Evolutionary conservation across 2,329 filamentous ascomycete genomes (phyloP), one percentile per base, ranked within the genome.

Genomic region (Fusarium xyrophilum): DNA sequence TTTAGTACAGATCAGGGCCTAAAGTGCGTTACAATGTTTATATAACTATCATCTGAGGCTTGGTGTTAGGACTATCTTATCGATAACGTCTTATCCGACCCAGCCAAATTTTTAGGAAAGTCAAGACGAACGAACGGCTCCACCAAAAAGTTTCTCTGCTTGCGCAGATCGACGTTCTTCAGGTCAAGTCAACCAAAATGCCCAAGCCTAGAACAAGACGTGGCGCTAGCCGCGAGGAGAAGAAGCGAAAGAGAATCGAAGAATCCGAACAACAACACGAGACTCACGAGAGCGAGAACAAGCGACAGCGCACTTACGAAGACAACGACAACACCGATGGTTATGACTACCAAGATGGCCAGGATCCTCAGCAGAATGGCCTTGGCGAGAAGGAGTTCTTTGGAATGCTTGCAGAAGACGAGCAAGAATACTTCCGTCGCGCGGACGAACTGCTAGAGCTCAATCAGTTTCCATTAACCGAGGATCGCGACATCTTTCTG

Each of bases 351-450:
- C 69, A 69, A 46, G 68, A 74, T 36, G 69, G 69, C 15, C 67
- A 67, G 32, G 71, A 72, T 38, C 52, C 68, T 25, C 68, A 73
- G 28, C 70, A 76, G 40, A 67, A 74, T 30, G 75, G 71, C 15
- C 60, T 67, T 14, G 76, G 79, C 13, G 91, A 93, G 63, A 87
- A 84, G 71, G 89, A 92, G 59, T 99, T 97, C 82, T 98, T 96
- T 74, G 96, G 96, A 68, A 90, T 97, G 84, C 89, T 99, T 28
- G 91, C 93, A 73, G 91, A 96, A 56, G 88, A 96, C 70, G 96
- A 99, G 82, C 93, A 97, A 76, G 94, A 97, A 79, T 97, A 97
- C 79, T 99, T 98, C 79, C 91, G 92, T 70, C 89, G 89, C 48
- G 93, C 94, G 56, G 94, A 96, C 82, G 91, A 96, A 77, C 85